Evolutionary conservation across 2,329 filamentous ascomycete species (phyloP).

Genomic region (Incumbomyces lentus): DNA sequence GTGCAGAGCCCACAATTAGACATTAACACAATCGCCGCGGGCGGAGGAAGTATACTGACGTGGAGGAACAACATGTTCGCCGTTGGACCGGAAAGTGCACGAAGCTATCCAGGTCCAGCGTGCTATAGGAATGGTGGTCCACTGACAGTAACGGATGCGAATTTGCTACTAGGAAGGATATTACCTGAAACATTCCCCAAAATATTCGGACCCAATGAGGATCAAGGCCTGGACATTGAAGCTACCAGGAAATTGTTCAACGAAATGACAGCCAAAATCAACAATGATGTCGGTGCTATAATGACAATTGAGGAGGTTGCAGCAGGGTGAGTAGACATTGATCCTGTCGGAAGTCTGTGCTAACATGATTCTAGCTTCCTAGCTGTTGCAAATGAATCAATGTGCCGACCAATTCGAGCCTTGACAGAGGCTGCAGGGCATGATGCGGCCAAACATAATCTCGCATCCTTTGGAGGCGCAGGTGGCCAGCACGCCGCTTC

Average conservation of each 20-base stretch:
- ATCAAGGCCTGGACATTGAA: conserved; percentile 48
- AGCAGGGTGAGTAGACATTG: no score
- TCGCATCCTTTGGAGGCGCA: conserved; percentile 26
- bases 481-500: conserved; percentile 33
- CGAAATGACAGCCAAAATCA: conserved; percentile 35
- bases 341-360: no score
- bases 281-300: conserved; percentile 23
- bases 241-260: conserved; percentile 32
- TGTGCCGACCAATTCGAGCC: conserved; percentile 26
- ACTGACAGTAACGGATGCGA: conserved; percentile 87
- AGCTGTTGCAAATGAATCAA: conserved; percentile 34
- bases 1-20: conserved; percentile 77
- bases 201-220: conserved; percentile 78
- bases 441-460: conserved; percentile 22
- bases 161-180: conserved; percentile 66
- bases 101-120: conserved; percentile 78
- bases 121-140: conserved; percentile 87
- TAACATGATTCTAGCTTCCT: conserved; percentile 27
- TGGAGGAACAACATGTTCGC: conserved; percentile 80
- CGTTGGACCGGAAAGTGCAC: conserved; percentile 79
- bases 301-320: conserved; percentile 28
- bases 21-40: conserved; percentile 71
- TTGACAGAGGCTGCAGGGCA: conserved; percentile 23
- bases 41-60: conserved; percentile 54
- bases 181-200: conserved; percentile 73